Evolutionary conservation across 805 yeast genomes (phyloP).

Genomic region (Yarrowia hollandica): DNA sequence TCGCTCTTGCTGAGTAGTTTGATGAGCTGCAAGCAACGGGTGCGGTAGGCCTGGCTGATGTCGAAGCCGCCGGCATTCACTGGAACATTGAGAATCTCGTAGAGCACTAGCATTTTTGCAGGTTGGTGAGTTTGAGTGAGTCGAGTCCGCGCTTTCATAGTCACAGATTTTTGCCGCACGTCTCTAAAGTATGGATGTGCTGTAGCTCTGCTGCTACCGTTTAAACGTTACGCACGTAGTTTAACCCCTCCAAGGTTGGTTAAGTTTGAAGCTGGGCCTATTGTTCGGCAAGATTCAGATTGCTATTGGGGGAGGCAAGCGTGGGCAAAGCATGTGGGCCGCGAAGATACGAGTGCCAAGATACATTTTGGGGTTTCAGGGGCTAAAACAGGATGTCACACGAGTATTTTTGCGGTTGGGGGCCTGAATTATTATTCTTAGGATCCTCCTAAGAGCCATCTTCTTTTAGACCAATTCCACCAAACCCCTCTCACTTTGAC

Average conservation of each 20-base stretch:
- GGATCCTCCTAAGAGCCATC: too few species aligned
- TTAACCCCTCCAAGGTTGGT: conserved; percentile 2
- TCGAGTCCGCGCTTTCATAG: conserved; percentile 1
- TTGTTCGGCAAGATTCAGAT: conserved; percentile 27
- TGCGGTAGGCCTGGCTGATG: conserved; percentile 28
- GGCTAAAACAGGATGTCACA: background rate
- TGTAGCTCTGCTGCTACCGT: conserved; percentile 3
- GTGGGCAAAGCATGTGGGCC: conserved; percentile 8
- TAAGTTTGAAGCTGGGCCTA: background rate
- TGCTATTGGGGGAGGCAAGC: conserved; percentile 1
- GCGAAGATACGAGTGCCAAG: conserved; percentile 26
- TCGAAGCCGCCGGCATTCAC: conserved; percentile 24
- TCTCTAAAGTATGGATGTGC: background rate
- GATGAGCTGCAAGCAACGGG: conserved; percentile 21
- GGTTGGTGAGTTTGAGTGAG: background rate
- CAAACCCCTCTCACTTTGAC: too few species aligned
- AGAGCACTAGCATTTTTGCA: conserved; percentile 18
- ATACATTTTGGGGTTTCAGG: background rate
- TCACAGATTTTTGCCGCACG: conserved; percentile 7
- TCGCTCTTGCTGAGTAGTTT: conserved; percentile 24
- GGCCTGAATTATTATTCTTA: too few species aligned
- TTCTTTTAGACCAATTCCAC: background rate
- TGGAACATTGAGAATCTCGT: conserved; percentile 22
- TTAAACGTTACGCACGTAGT: conserved; percentile 22
- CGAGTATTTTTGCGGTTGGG: background rate